Evolutionary conservation across 2,329 filamentous ascomycete genomes (phyloP).

Genomic region (Sordariomycetes sp.): DNA sequence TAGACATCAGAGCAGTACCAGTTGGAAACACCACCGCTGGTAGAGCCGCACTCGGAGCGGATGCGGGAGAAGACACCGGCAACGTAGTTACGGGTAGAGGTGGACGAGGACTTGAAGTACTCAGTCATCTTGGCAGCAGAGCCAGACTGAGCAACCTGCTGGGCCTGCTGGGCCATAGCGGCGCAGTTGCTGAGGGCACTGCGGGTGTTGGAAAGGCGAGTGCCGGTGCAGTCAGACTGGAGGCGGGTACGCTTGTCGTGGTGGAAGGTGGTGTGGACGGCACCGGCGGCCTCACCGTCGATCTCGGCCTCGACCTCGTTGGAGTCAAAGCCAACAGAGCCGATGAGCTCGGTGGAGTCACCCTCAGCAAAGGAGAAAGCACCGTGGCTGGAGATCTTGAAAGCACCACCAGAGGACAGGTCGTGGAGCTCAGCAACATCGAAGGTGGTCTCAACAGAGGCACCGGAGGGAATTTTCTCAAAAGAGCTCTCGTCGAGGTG

Average conservation of each 20-base stretch:
- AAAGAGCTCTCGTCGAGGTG: conserved; percentile 34
- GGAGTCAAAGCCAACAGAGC: conserved; percentile 40
- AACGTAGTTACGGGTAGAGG: conserved; percentile 36
- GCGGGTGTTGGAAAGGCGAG: conserved; percentile 26
- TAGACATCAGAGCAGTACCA: conserved; percentile 53
- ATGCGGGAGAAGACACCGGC: conserved; percentile 41
- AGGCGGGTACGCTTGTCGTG: conserved; percentile 35
- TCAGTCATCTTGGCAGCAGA: conserved; percentile 43
- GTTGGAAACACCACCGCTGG: conserved; percentile 33
- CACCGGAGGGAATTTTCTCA: conserved; percentile 28
- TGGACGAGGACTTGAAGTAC: conserved; percentile 53
- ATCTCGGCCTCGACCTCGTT: conserved; percentile 48
- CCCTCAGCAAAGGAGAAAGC: conserved; percentile 40
- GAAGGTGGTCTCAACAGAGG: conserved; percentile 38
- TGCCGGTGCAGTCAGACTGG: conserved; percentile 40
- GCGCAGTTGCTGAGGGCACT: conserved; percentile 41
- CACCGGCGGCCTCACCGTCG: conserved; percentile 41
- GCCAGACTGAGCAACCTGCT: conserved; percentile 28
- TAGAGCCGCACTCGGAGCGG: conserved; percentile 44
- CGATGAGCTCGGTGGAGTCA: conserved; percentile 38
- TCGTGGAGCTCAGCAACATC: conserved; percentile 43
- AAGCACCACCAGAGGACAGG: conserved; percentile 33
- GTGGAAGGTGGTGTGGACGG: conserved; percentile 32
- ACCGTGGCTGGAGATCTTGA: conserved; percentile 43
- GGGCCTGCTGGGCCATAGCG: conserved; percentile 31